Evolutionary conservation across 176 grass and related monocot species (phyloP), one percentile per base, ranked within the genome.

Genomic region (Dendrocalamus sinicus): DNA sequence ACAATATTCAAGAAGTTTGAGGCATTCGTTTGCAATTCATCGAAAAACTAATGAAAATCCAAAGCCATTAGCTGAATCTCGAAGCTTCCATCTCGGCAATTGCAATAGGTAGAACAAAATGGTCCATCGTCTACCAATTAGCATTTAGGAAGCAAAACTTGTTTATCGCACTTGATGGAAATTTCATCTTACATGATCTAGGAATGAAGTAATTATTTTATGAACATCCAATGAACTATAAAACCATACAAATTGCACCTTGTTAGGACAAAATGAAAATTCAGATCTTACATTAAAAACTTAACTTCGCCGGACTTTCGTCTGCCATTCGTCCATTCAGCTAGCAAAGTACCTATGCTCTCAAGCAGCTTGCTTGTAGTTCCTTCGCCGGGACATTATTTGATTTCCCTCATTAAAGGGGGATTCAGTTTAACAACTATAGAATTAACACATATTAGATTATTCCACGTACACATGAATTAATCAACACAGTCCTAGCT

Each of bases 401-500:
- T 50, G 40, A 28, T 55, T 32, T 22, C 19, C 9, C 30, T 41
- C 62, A 6, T 47, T 57, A n/a, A 24, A 64, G 73, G 70, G 5
- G 54, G 13, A 67, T 64, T 58, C 48, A 67, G 66, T 67, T 78
- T 74, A 32, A 71, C 30, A 44, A 77, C 54, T 16, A 57, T 23
- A 39, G 14, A 68, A 67, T 82, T 32, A 72, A 67, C 43, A 35
- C 1, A 78, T 50, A 73, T 83, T 39, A 83, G 52, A 65, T 35
- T 72, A 76, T 39, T 73, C 67, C 30, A 53, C 28, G 28, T 41
- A 50, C 55, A 82, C 71, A 72, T 72, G 54, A 24, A 83, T 73
- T 53, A 83, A 81, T 75, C 67, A 60, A n/a, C 73, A 79, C 26
- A 66, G 58, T 79, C 46, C 58, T 83, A 63, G 72, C 23, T 78